Evolutionary conservation across 2,329 filamentous ascomycete genomes (phyloP).

Genomic region (Hysterium pulicare): DNA sequence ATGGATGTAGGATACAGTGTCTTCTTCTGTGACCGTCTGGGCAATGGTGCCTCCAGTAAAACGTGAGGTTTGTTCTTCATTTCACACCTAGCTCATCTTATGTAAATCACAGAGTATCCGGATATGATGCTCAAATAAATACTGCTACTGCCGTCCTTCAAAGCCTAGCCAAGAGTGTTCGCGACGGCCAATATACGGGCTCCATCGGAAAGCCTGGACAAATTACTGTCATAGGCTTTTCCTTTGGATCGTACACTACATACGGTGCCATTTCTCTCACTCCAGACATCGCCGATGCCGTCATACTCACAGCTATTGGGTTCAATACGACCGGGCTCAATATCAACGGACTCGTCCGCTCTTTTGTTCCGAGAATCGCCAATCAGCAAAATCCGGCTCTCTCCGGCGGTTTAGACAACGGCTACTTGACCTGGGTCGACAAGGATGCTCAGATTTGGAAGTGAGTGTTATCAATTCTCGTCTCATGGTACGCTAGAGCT

Average conservation of each 20-base stretch:
- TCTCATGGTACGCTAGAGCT: too few species aligned
- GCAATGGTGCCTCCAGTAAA: constrained; percentile 24
- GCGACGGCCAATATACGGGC: constrained; percentile 15
- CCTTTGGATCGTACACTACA: constrained; percentile 23
- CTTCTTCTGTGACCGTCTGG: constrained; percentile 37
- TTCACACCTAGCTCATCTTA: background rate
- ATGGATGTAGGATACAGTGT: constrained; percentile 30
- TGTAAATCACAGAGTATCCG: constrained; percentile 8
- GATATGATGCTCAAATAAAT: constrained; percentile 17
- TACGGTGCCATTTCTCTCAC: constrained; percentile 15
- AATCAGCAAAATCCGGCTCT: constrained; percentile 13
- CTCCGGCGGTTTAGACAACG: constrained; percentile 14
- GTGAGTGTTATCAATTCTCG: too few species aligned
- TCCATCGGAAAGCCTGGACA: constrained; percentile 12
- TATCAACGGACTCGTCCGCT: constrained; percentile 12
- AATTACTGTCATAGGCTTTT: constrained; percentile 21
- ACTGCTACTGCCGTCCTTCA: constrained; percentile 14
- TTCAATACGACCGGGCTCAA: constrained; percentile 11
- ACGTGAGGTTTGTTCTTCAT: constrained; percentile 7
- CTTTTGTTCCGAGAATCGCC: constrained; percentile 23
- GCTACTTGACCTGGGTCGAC: constrained; percentile 27
- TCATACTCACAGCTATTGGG: constrained; percentile 21
- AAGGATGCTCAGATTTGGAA: constrained; percentile 15
- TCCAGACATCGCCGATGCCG: constrained; percentile 15
- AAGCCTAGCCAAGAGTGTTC: constrained; percentile 13